Conservation (phyloP, 768 basidiomycete genomes). For the Sutorius australiensis region DNA sequence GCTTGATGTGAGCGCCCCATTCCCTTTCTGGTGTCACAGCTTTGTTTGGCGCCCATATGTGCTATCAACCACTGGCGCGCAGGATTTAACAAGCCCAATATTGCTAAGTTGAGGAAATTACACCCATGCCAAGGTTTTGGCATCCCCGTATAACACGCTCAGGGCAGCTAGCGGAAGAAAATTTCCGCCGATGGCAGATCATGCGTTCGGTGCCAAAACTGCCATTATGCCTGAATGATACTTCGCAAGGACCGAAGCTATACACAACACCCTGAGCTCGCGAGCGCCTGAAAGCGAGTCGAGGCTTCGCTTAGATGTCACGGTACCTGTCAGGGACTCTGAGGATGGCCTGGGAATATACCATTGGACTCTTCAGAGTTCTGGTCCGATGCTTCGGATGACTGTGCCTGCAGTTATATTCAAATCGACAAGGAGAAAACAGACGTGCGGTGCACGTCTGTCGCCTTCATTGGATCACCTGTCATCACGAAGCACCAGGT, state of each 20-base stretch:
- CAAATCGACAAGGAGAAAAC: too few species aligned
- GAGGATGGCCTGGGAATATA: not conserved
- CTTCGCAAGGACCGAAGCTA: not conserved
- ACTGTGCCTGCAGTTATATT: too few species aligned
- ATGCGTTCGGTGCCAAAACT: not conserved
- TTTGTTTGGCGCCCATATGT: not conserved
- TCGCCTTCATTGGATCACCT: too few species aligned
- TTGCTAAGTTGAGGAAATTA: not conserved
- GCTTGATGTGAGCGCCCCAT: not conserved
- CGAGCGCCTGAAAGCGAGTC: not conserved
- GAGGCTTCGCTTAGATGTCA: too few species aligned
- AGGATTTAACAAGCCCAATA: not conserved
- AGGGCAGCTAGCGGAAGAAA: not conserved
- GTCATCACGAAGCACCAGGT: too few species aligned
- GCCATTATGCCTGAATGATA: not conserved
- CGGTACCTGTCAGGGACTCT: not conserved
- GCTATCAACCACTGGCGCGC: not conserved
- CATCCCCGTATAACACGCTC: not conserved
- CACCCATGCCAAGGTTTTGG: not conserved
- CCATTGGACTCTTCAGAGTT: too few species aligned
- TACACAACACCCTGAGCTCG: not conserved
- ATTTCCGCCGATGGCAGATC: not conserved
- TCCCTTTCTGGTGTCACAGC: not conserved
- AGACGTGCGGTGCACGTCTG: too few species aligned
- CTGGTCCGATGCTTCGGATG: not conserved